Base-by-base conservation (phyloP, 305 asterid genomes). In the Fraxinus sp. region DNA sequence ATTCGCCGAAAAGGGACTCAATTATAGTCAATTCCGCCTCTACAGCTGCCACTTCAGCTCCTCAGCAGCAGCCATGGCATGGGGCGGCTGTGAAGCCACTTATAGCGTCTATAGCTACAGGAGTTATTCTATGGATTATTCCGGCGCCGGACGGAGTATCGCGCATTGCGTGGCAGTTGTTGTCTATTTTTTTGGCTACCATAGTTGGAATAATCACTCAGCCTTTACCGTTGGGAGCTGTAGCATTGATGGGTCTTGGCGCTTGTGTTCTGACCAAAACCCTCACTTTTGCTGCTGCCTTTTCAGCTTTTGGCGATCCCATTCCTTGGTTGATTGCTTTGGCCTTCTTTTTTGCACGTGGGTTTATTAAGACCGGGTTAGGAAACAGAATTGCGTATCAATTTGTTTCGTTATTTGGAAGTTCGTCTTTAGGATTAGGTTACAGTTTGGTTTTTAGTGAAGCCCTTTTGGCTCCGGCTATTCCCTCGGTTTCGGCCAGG, bases 281-380 rank as follows among this genome's bases (percentile, higher is more conserved):
- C 24, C 92, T 95, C 0, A 88, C 98, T 0, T 96, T 96, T 73
- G 96, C 98, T 10, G 97, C 94, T 26, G 98, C 98, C 0, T 96
- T 96, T 77, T 96, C 99, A 7, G 99, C 99, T 2, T 96, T 96
- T 37, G 99, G 99, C 0, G 99, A 96, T 74, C 99, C 99, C 0
- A 96, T 96, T 7, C 99, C 99, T 3, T 96, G 99, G 98, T 59
- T 96, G 55, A 96, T 96, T 57, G 99, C 99, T 0, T 81, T 96
- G 2, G 99, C 98, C 0, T 96, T 96, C 91, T 96, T 96, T 76
- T 96, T 96, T 72, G 98, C 99, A 0, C 84, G 99, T n/a, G 99
- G 99, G 74, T 96, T 96, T 74, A 96, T 96, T 36, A 94, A 96
- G 32, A 96, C 98, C 2, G 99, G 99, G 2, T 88, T 96, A 55